Evolutionary conservation across 768 basidiomycete genomes (phyloP).

Genomic region (Boletus rufocinnamomeus): DNA sequence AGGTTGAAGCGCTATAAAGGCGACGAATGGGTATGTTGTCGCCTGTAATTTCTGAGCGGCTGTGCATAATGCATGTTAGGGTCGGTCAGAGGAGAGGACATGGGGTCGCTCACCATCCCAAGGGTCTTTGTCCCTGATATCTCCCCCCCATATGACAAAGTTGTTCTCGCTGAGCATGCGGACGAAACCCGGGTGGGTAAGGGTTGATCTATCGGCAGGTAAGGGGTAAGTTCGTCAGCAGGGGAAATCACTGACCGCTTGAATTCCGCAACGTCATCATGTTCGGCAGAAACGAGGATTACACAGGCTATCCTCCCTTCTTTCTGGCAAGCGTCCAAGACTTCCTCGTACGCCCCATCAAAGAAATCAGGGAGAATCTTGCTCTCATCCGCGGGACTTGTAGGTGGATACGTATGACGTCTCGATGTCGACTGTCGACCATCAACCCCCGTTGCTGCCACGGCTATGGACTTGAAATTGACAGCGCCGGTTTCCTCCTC

Average conservation of each 20-base stretch:
- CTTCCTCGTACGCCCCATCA: slow-evolving; percentile 79
- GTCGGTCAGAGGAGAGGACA: not conserved
- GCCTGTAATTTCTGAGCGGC: slow-evolving; percentile 76
- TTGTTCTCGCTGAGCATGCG: slow-evolving; percentile 69
- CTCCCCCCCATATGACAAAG: slow-evolving; percentile 90
- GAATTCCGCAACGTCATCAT: slow-evolving; percentile 87
- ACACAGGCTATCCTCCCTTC: slow-evolving; percentile 78
- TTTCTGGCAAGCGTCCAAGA: slow-evolving; percentile 66
- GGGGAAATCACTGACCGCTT: slow-evolving; percentile 56
- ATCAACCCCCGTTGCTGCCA: slow-evolving; percentile 41
- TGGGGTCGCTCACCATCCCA: slow-evolving; percentile 58
- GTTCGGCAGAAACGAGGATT: slow-evolving; percentile 83
- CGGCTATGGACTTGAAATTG: slow-evolving; percentile 46
- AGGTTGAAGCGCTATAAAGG: slow-evolving; percentile 87
- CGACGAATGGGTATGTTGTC: slow-evolving; percentile 91
- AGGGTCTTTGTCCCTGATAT: slow-evolving; percentile 79
- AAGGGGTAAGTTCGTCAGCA: not conserved
- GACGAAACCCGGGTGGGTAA: slow-evolving; percentile 74
- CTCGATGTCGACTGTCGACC: slow-evolving; percentile 48
- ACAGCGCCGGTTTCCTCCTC: slow-evolving; percentile 86
- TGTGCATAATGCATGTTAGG: slow-evolving; percentile 18
- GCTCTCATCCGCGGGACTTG: slow-evolving; percentile 34
- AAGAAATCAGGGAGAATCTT: slow-evolving; percentile 80
- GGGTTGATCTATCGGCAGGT: slow-evolving; percentile 53
- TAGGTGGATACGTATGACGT: slow-evolving; percentile 30